A percentile compares a stretch with the other conserved stretches of the same genome.
Conservation (phyloP, 108 stramenopile genomes). For the Cyclotella sp. region DNA sequence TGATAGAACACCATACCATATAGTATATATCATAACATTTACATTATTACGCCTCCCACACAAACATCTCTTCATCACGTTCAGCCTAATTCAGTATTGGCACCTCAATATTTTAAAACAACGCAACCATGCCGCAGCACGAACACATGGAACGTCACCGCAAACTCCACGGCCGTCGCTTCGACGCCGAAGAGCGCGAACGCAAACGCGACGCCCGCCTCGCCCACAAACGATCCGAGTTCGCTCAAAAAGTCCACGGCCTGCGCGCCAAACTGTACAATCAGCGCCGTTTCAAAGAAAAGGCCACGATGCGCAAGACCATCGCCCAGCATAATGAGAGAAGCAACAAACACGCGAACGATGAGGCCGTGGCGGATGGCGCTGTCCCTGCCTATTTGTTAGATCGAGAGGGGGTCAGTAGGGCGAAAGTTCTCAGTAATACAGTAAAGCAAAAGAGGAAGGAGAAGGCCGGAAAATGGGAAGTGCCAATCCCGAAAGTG, state of each 20-base stretch:
- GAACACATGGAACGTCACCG: slow-evolving; percentile 99
- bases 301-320: slow-evolving; percentile 99
- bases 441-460: slow-evolving; percentile 99
- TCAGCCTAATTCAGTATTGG: background rate
- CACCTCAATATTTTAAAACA: slow-evolving; percentile 1
- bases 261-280: slow-evolving; percentile 97
- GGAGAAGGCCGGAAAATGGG: slow-evolving; percentile 99
- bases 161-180: slow-evolving; percentile 98
- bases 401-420: slow-evolving; percentile 96
- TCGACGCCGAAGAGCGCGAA: slow-evolving; percentile 94
- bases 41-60: too few species aligned
- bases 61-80: too few species aligned
- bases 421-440: slow-evolving; percentile 98
- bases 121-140: slow-evolving; percentile 96
- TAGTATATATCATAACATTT: too few species aligned
- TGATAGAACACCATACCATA: too few species aligned
- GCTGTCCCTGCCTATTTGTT: slow-evolving; percentile 98
- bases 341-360: slow-evolving; percentile 95
- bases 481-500: slow-evolving; percentile 99
- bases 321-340: slow-evolving; percentile 98
- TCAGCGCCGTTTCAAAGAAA: slow-evolving; percentile 98
- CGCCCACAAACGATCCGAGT: slow-evolving; percentile 94
- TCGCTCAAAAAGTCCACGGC: slow-evolving; percentile 97
- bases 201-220: slow-evolving; percentile 98
- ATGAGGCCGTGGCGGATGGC: slow-evolving; percentile 93